These are phyloP conservation scores for Candida awuae DNA, from an alignment of 805 yeast genomes.

Conservation along the genomic window DNA sequence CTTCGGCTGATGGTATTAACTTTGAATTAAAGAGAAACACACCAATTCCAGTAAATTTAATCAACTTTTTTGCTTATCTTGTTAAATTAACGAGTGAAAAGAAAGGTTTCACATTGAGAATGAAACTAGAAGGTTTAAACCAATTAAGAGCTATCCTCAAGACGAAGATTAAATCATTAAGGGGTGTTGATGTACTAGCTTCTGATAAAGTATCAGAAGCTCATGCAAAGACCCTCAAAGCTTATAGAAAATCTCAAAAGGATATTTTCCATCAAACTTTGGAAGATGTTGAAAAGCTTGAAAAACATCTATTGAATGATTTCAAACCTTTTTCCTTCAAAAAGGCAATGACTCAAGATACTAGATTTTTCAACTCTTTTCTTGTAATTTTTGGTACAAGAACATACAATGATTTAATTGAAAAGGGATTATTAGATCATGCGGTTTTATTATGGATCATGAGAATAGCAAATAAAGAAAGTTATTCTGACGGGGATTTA, in stretches of 20 bases:
- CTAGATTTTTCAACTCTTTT: constrained; percentile 34
- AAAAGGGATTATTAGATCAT: constrained; percentile 45
- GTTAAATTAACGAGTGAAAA: constrained; percentile 44
- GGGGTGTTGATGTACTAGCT: constrained; percentile 24
- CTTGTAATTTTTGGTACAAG: constrained; percentile 49
- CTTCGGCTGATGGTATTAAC: constrained; percentile 32
- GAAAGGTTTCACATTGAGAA: constrained; percentile 38
- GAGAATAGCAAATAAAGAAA: constrained; percentile 42
- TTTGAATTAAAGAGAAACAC: constrained; percentile 25
- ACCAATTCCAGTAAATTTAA: constrained; percentile 34
- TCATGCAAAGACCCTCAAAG: constrained; percentile 31
- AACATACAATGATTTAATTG: constrained; percentile 43
- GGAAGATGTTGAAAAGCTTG: constrained; percentile 38
- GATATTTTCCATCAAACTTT: constrained; percentile 36
- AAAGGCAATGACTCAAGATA: constrained; percentile 36
- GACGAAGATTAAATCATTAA: constrained; percentile 39
- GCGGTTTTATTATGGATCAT: constrained; percentile 57
- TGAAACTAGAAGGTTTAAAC: constrained; percentile 53
- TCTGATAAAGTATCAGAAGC: constrained; percentile 16
- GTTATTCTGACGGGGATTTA: constrained; percentile 20
- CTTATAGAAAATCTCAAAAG: constrained; percentile 44
- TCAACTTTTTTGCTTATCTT: constrained; percentile 47
- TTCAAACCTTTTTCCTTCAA: constrained; percentile 52
- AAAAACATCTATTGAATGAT: constrained; percentile 36
- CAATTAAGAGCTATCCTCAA: constrained; percentile 45